phyloP scores from a whole-genome alignment of 768 basidiomycete genomes.

The Lactarius evosmus region DNA sequence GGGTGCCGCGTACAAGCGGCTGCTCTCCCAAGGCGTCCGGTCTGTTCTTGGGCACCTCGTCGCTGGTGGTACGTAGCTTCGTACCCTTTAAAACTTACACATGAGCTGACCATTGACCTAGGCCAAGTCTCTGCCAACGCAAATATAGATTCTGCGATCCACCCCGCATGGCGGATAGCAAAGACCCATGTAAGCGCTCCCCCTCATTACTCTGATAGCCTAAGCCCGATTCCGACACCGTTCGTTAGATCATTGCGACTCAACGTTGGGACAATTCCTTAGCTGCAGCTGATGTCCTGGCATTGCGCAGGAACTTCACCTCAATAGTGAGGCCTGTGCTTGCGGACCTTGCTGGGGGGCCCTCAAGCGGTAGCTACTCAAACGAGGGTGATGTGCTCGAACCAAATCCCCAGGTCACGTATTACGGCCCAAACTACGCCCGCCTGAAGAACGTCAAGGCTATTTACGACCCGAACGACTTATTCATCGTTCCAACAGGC shows the following conservation, averaged over 20 bases:
- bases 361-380: constrained; percentile 35
- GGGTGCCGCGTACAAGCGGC: constrained; percentile 15
- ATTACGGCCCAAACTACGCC: constrained; percentile 38
- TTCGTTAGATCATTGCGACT: constrained; percentile 4
- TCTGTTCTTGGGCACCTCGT: constrained; percentile 11
- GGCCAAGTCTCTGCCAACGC: constrained; percentile 38
- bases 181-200: constrained; percentile 37
- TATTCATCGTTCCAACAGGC: constrained; percentile 36
- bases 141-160: constrained; percentile 35
- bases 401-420: constrained; percentile 34
- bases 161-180: constrained; percentile 39
- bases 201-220: background rate
- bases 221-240: background rate
- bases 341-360: constrained; percentile 31
- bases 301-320: constrained; percentile 30
- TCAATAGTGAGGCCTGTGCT: constrained; percentile 32
- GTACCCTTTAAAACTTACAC: background rate
- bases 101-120: constrained; percentile 13
- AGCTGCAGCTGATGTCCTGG: constrained; percentile 23
- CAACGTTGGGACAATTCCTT: constrained; percentile 3
- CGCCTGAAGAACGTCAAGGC: constrained; percentile 35
- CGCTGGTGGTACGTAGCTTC: constrained; percentile 13
- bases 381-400: constrained; percentile 39
- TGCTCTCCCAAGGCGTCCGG: constrained; percentile 15
- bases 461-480: constrained; percentile 36